Base-by-base conservation (phyloP, 2,329 filamentous ascomycete species). In the Raffaelea albimanens region DNA sequence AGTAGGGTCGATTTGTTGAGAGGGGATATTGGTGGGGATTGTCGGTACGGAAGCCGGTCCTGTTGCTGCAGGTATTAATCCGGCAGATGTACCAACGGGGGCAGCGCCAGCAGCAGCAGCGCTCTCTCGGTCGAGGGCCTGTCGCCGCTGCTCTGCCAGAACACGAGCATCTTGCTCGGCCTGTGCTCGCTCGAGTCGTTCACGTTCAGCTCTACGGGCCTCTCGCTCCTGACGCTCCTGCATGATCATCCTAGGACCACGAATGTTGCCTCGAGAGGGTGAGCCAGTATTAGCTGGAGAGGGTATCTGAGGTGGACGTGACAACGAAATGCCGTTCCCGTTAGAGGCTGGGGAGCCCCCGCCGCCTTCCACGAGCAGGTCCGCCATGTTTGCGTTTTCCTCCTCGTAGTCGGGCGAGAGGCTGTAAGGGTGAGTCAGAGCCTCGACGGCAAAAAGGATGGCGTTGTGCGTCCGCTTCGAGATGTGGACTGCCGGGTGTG, bases 321-420 rank as follows among this genome's bases (percentile, higher is more conserved):
- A 60, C 19, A 67, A 63, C 2, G 70, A 57, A 33, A 67, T 51
- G 49, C 69, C 74, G 61, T 76, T 76, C 55, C 76, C 77, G 60
- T 77, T 76, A 54, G 76, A 71, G 54, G 69, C 64, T 56, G 70
- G 66, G 57, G 74, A 70, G 54, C 72, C 69, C 58, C 72, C 71
- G 61, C 80, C 77, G 60, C 34, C 34, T 38, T 79, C 74, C 50
- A 64, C 63, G 53, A 72, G 65, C 57, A 95, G 73, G 64, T 95
- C 90, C 57, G 90, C 85, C 90, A 98, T 97, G 59, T 80, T 79
- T 57, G 90, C 87, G 76, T 87, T 85, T 71, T 95, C 87, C 73
- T 98, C 93, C 52, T 83, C 76, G 56, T 83, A 69, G 65, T 95
- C 89, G 21, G 85, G 76, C 9, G 89, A 94, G 67, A 97, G 94